Conservation (phyloP, 2,329 filamentous ascomycete genomes). For the Cercospora canescens region DNA sequence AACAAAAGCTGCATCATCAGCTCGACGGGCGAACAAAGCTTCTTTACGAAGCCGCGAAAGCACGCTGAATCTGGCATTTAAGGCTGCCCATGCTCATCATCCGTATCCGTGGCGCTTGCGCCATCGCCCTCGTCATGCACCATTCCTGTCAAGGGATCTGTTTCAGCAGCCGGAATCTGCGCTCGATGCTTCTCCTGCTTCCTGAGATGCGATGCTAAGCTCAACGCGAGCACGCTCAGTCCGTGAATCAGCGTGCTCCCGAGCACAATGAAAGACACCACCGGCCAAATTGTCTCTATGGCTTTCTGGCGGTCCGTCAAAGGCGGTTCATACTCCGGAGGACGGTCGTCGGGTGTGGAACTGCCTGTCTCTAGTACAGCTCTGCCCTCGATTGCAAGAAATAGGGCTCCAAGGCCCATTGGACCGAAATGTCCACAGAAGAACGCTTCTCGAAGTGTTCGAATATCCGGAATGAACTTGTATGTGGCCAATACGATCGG, state of each 20-base stretch:
- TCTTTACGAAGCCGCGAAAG: slow-evolving; percentile 10
- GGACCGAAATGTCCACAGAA: slow-evolving; percentile 60
- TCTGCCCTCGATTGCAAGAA: slow-evolving; percentile 57
- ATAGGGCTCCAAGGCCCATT: slow-evolving; percentile 58
- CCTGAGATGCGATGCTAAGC: slow-evolving; percentile 49
- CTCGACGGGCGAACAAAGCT: slow-evolving; percentile 22
- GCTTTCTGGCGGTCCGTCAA: slow-evolving; percentile 39
- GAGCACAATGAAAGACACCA: slow-evolving; percentile 57
- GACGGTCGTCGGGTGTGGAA: slow-evolving; percentile 46
- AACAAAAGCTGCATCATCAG: slow-evolving; percentile 17
- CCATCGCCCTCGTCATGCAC: slow-evolving; percentile 45
- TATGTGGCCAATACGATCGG: slow-evolving; percentile 53
- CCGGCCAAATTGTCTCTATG: slow-evolving; percentile 53
- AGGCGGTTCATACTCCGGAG: slow-evolving; percentile 39
- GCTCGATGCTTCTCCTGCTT: slow-evolving; percentile 50
- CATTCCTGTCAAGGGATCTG: slow-evolving; percentile 53
- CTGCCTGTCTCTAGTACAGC: slow-evolving; percentile 54
- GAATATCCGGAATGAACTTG: slow-evolving; percentile 50
- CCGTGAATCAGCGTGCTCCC: slow-evolving; percentile 58
- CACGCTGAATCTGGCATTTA: neutral
- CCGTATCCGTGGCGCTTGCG: slow-evolving; percentile 34
- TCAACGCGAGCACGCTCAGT: slow-evolving; percentile 53
- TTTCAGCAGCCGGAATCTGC: slow-evolving; percentile 51
- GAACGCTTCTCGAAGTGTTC: slow-evolving; percentile 53
- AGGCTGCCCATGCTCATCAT: slow-evolving; percentile 11